phyloP scores from a whole-genome alignment of 768 basidiomycete genomes.

The Xerocomus potaroensis region DNA sequence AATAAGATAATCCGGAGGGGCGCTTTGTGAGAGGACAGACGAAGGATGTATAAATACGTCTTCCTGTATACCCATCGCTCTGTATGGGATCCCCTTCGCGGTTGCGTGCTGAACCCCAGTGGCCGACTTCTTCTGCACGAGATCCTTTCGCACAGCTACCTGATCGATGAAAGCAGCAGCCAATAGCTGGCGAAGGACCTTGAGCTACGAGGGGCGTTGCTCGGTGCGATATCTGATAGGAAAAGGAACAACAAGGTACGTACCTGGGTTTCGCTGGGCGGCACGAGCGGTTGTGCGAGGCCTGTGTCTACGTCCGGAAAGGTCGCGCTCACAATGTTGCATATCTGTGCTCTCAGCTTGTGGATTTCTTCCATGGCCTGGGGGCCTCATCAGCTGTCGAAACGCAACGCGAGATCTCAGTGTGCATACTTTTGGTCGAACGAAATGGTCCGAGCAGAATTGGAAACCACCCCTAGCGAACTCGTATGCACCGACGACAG shows the following conservation, averaged over 20 bases:
- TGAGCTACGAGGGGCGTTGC: constrained; percentile 55
- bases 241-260: constrained; percentile 8
- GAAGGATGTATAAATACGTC: constrained; percentile 93
- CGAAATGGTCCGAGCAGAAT: constrained; percentile 89
- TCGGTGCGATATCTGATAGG: background rate
- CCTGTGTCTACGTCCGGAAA: constrained; percentile 61
- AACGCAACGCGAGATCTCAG: background rate
- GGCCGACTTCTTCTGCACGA: constrained; percentile 54
- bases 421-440: constrained; percentile 76
- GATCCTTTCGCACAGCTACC: constrained; percentile 86
- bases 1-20: constrained; percentile 84
- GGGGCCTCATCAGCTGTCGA: constrained; percentile 1
- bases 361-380: constrained; percentile 99
- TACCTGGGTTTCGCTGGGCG: constrained; percentile 79
- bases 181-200: constrained; percentile 83
- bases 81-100: constrained; percentile 78
- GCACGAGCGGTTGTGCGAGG: constrained; percentile 61
- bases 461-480: constrained; percentile 74
- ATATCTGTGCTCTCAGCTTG: constrained; percentile 88
- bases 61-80: constrained; percentile 71
- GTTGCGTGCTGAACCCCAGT: constrained; percentile 68
- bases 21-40: constrained; percentile 61
- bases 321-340: constrained; percentile 74
- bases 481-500: constrained; percentile 96
- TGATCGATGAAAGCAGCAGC: constrained; percentile 93